Base-by-base conservation (phyloP, 1,284 basidiomycete genomes). In the Microbotryum lychnidis-dioicae region DNA sequence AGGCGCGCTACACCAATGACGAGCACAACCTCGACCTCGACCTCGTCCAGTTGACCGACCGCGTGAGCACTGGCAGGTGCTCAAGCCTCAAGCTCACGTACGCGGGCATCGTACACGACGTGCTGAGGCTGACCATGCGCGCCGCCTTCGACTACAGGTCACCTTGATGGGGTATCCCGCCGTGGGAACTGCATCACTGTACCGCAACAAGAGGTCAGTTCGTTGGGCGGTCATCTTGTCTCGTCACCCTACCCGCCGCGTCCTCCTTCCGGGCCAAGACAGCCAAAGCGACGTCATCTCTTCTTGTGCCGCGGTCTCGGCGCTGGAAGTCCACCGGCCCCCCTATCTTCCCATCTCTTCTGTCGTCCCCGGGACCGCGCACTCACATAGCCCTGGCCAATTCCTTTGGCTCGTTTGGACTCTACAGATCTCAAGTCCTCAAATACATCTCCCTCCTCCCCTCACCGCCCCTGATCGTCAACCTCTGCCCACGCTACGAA, bases 91-190 rank as follows among this genome's bases (percentile, higher is more conserved):
- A n/a, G n/a, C n/a, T n/a, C n/a, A n/a, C n/a, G 2, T 23, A 27
- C 18, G 47, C 18, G 47, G 23, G 14, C 9, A 37, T 12, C 27
- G 47, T 33, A 12, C 37, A 18, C 50, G 25, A 31, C 72, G 50
- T 56, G 61, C 54, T 59, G 61, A 31, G 23, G 51, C 25, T 37
- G 48, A 42, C 45, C 44, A 42, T 4, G 12, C 42, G n/a, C 21
- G 50, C 21, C 45, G 3, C 47, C 37, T 73, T 31, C 14, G 75
- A 73, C 5, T 73, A 75, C 62, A 66, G 83, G 44, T 94, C 65
- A 86, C 92, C 64, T 87, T 92, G 68, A 91, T 79, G 78, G 79
- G 90, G n/a, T 92, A 87, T 73, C 91, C 91, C 0, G 88, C 91
- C 0, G 77, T 80, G 0, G 91, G 90, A 3, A 72, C 92, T 2